These are phyloP conservation scores for Phytophthora cryptogea DNA, from an alignment of 352 stramenopile species.

Conservation along the genomic window DNA sequence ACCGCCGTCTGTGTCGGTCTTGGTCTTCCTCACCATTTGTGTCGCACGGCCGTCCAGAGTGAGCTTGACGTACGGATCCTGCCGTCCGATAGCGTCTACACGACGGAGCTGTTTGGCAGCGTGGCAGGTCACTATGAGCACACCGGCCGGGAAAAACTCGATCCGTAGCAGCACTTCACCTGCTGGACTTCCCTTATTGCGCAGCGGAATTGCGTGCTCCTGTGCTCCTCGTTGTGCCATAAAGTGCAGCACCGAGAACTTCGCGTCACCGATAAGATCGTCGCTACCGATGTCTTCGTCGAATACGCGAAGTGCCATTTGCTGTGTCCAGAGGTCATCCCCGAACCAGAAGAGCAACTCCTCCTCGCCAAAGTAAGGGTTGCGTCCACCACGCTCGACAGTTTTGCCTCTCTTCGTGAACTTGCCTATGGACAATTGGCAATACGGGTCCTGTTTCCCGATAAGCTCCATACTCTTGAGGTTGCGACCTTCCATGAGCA, in stretches of 20 bases:
- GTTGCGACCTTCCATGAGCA: constrained; percentile 87
- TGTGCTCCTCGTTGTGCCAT: constrained; percentile 56
- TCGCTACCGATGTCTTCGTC: constrained; percentile 92
- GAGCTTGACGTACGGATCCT: constrained; percentile 84
- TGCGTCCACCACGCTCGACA: constrained; percentile 74
- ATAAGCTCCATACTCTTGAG: constrained; percentile 92
- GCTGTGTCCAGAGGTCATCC: constrained; percentile 87
- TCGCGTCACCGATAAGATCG: constrained; percentile 84
- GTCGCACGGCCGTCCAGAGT: constrained; percentile 72
- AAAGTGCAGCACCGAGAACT: constrained; percentile 76
- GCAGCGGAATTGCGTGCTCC: constrained; percentile 64
- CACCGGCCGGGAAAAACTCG: constrained; percentile 83
- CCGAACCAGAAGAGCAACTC: constrained; percentile 92
- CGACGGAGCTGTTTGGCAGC: constrained; percentile 68
- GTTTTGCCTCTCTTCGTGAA: constrained; percentile 81
- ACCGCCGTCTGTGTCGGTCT: constrained; percentile 87
- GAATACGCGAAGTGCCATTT: constrained; percentile 75
- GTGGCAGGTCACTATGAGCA: constrained; percentile 62
- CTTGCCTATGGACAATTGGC: constrained; percentile 75
- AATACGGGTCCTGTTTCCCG: constrained; percentile 91
- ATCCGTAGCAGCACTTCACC: constrained; percentile 81
- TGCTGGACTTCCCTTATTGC: constrained; percentile 65
- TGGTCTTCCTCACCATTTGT: constrained; percentile 82
- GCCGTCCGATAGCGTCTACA: constrained; percentile 72
- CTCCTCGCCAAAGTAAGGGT: constrained; percentile 93